Evolutionary conservation across 192 early-diverging fungal species (phyloP), one percentile per base, ranked within the genome.

Genomic region (Mortierella alpina): DNA sequence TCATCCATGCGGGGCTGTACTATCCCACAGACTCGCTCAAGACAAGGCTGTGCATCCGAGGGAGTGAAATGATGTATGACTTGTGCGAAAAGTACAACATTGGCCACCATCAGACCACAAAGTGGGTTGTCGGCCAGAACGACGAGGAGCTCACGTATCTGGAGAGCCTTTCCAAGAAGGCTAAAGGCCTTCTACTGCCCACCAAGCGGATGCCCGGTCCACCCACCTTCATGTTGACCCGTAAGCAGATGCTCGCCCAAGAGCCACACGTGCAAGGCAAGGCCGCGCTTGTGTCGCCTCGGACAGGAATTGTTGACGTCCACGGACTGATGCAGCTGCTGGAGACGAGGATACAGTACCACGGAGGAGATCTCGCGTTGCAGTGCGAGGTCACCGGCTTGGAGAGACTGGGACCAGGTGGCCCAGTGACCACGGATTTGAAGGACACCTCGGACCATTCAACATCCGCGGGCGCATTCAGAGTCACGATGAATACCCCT

Each of bases 1-100:
- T 97, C 14, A 97, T 97, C 69, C 95, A 97, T 56, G 94, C 92
- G 8, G 95, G 95, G 0, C 82, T 97, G 13, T 95, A 95, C 83
- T 97, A 96, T 53, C 93, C 94, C 2, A 63, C 67, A 14, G 77
- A 90, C 66, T 93, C 90, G 45, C 79, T 96, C 46, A 94, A 95
- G 71, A 95, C 94, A 11, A 59, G 53, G 31, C 82, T 97, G 0
- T 96, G 95, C 73, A 92, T 95, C 23, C 84, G 89, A 5, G 95
- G 95, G 23, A 94, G 92, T 22, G 50, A 82, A 0, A 72, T 93
- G 60, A 70, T 97, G 20, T 95, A 96, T 74, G 83, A 84, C 9
- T 85, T 92, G 51, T 89, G 89, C 63, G 63, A 68, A 23, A 75
- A 78, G 44, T 84, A 86, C 53, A 54, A 66, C 1, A 83, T 96